Percentiles rank a stretch among this genome's conserved stretches.
Conservation (phyloP, 768 basidiomycete genomes). For the Kwoniella botswanensis region DNA sequence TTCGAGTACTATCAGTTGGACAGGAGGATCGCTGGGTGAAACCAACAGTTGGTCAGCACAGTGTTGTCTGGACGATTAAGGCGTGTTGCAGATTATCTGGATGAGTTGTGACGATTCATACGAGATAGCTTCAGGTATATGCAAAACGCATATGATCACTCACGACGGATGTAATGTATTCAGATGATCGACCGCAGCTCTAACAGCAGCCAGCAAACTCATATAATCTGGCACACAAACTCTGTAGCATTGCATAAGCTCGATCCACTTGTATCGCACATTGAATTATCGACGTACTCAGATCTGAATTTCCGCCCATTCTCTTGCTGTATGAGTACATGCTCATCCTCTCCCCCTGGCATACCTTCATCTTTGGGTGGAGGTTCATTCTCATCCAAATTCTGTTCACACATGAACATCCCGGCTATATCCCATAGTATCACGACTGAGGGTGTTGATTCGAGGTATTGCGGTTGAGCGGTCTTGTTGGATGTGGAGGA, state of each 20-base stretch:
- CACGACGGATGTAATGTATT: slow-evolving; percentile 29
- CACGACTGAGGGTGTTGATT: slow-evolving; percentile 35
- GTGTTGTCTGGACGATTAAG: too few relatives aligned
- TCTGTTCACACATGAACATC: slow-evolving; percentile 40
- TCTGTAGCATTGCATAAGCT: slow-evolving; percentile 21
- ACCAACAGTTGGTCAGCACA: neutral
- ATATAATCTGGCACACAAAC: slow-evolving; percentile 40
- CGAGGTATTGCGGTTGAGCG: slow-evolving; percentile 11
- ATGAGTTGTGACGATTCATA: neutral
- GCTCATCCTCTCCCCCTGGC: slow-evolving; percentile 6
- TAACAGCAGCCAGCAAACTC: slow-evolving; percentile 33
- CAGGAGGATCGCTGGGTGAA: slow-evolving; percentile 16
- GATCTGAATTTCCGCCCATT: slow-evolving; percentile 14
- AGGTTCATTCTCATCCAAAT: slow-evolving; percentile 36
- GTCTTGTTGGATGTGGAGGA: neutral
- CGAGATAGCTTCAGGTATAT: neutral
- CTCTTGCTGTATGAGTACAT: neutral
- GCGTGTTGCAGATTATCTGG: neutral
- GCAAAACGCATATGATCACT: neutral
- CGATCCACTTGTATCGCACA: neutral
- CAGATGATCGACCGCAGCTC: slow-evolving; percentile 34
- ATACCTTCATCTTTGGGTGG: slow-evolving; percentile 9
- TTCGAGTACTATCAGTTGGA: slow-evolving; percentile 45
- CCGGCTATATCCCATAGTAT: slow-evolving; percentile 45
- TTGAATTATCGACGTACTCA: slow-evolving; percentile 9